Conservation (phyloP, 2,329 filamentous ascomycete species). For the Pseudocercospora eumusae region DNA sequence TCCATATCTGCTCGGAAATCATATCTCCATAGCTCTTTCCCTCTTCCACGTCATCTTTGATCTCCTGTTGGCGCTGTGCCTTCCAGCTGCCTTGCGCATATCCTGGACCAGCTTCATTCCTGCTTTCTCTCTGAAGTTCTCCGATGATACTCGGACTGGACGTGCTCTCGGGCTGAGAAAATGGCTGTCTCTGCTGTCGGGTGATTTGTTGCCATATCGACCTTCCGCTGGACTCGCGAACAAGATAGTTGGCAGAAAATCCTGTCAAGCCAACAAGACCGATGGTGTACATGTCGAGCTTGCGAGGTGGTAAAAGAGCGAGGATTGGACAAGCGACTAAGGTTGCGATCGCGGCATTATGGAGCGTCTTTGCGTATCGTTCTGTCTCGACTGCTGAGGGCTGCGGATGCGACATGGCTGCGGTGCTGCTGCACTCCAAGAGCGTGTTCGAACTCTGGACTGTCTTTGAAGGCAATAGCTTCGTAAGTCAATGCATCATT, state of each 20-base stretch:
- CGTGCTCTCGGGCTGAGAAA: neutral
- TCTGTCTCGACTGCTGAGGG: constrained; percentile 32
- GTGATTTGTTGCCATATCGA: constrained; percentile 38
- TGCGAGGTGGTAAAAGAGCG: constrained; percentile 60
- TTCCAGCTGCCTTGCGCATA: constrained; percentile 47
- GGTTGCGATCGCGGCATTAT: constrained; percentile 52
- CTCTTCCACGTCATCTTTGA: constrained; percentile 45
- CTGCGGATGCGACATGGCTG: constrained; percentile 13
- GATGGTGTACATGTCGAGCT: constrained; percentile 63
- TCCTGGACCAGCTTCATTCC: constrained; percentile 17
- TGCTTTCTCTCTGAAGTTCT: constrained; percentile 25
- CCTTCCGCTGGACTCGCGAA: constrained; percentile 39
- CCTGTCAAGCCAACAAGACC: constrained; percentile 53
- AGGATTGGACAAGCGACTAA: constrained; percentile 58
- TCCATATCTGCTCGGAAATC: constrained; percentile 44
- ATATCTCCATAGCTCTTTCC: constrained; percentile 43
- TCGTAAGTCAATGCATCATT: neutral
- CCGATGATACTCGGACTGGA: constrained; percentile 18
- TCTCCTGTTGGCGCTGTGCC: constrained; percentile 46
- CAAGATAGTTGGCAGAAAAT: constrained; percentile 54
- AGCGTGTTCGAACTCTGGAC: neutral
- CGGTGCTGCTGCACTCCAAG: neutral
- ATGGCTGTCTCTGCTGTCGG: constrained; percentile 14
- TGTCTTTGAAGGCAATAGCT: neutral
- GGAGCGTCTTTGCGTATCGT: constrained; percentile 39